Evolutionary conservation across 176 grass and related monocot species (phyloP).

Genomic region (Aegilops tauschii): DNA sequence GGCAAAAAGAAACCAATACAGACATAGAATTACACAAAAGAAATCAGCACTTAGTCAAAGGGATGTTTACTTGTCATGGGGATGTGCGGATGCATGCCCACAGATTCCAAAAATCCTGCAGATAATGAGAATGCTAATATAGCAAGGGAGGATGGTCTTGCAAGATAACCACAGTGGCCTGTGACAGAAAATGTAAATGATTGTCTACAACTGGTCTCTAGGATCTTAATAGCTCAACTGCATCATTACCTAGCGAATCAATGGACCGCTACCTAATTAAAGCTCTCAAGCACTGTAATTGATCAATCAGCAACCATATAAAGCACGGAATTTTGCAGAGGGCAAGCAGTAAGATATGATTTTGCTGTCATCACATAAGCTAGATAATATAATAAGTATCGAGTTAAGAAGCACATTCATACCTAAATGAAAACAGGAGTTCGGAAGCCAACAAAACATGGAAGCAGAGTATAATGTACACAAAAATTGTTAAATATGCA

Average conservation of each 20-base stretch:
- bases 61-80: too few species aligned
- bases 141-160: too few species aligned
- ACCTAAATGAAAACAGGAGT: background rate
- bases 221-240: background rate
- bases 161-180: too few species aligned
- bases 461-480: background rate
- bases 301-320: background rate
- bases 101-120: too few species aligned
- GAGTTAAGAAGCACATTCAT: background rate
- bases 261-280: background rate
- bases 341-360: background rate
- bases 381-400: background rate
- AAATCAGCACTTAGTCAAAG: too few species aligned
- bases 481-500: background rate
- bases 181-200: background rate
- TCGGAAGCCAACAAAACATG: background rate
- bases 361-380: background rate
- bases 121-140: too few species aligned
- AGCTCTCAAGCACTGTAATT: background rate
- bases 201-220: background rate
- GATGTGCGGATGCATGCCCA: too few species aligned
- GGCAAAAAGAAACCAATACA: too few species aligned
- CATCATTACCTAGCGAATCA: background rate
- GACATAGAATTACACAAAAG: too few species aligned
- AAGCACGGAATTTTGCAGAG: background rate